Evolutionary conservation across 2,329 filamentous ascomycete species (phyloP), one percentile per base, ranked within the genome.

Genomic region (Emergomyces orientalis): DNA sequence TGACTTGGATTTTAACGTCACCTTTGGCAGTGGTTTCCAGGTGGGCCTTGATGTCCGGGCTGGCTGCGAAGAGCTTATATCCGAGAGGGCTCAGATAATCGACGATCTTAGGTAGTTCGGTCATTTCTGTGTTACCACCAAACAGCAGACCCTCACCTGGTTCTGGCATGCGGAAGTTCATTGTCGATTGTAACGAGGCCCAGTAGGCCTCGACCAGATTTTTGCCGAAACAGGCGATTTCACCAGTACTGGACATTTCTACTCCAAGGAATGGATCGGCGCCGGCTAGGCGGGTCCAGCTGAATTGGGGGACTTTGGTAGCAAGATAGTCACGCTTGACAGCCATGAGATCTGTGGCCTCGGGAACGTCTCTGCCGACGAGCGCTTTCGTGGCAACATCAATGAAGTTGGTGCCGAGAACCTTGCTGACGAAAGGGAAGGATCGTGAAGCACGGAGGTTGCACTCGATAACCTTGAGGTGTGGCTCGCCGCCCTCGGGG

Each of bases 181-280:
- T 99, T 71, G 90, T 93, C 25, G 91, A 94, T 79, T 99, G 94
- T 65, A 96, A 82, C 22, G 92, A 95, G 32, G 92, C 84, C 94
- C 94, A 99, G 85, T 99, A 99, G 61, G 94, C 94, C 76, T 99
- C 94, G 59, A 97, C 84, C 13, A 99, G 85, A 73, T 97, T 84
- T 81, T 94, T 96, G 67, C 94, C 94, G 79, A 99, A 99, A 81
- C 94, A 97, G 68, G 94, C 94, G 83, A 99, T 96, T 80, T 99
- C 94, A 77, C 94, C 94, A 22, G 94, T 99, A 67, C 88, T 91
- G 54, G 91, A 82, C 94, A 99, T 99, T 79, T 99, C 94, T 63
- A 99, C 94, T 64, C 94, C 94, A 65, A 99, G 85, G 86, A 96
- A 97, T 62, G 94, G 94, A 73, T 99, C 94, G 60, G 94, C 94